Percentiles rank a stretch among this genome's conserved stretches.
These are phyloP conservation scores for Aspergillus sp. DNA, from an alignment of 2,329 filamentous ascomycete species.

Conservation along the genomic window DNA sequence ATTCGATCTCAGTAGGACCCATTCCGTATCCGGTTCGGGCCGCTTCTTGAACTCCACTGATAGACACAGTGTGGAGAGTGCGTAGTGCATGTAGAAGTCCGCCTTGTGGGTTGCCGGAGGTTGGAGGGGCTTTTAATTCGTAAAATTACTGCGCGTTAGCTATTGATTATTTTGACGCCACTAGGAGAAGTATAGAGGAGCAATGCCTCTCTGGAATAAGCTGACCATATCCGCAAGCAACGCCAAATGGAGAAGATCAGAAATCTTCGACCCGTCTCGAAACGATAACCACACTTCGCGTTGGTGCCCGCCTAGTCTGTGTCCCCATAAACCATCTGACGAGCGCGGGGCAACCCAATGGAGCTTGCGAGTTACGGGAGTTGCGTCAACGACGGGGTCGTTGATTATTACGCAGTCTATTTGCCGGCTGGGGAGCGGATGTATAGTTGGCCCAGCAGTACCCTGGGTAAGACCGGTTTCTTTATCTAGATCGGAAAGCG, in stretches of 20 bases:
- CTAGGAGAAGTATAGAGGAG: too few species aligned
- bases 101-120: conserved; percentile 21
- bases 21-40: conserved; percentile 18
- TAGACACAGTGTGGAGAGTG: conserved; percentile 22
- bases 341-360: conserved; percentile 21
- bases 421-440: conserved; percentile 12
- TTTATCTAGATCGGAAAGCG: conserved; percentile 17
- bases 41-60: conserved; percentile 25
- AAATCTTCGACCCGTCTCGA: conserved; percentile 19
- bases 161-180: background rate
- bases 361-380: conserved; percentile 21
- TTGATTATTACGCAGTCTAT: conserved; percentile 21
- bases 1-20: conserved; percentile 21
- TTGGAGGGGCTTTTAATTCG: conserved; percentile 19
- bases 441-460: background rate
- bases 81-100: conserved; percentile 20
- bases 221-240: conserved; percentile 22
- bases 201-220: too few species aligned
- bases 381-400: conserved; percentile 22
- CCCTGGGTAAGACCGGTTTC: conserved; percentile 19
- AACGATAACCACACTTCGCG: conserved; percentile 25
- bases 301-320: conserved; percentile 22
- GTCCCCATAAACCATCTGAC: conserved; percentile 22
- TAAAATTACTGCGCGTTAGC: background rate
- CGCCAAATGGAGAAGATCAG: conserved; percentile 17